Evolutionary conservation across 192 early-diverging fungal genomes (phyloP).

Genomic region (Paraglomus occultum): DNA sequence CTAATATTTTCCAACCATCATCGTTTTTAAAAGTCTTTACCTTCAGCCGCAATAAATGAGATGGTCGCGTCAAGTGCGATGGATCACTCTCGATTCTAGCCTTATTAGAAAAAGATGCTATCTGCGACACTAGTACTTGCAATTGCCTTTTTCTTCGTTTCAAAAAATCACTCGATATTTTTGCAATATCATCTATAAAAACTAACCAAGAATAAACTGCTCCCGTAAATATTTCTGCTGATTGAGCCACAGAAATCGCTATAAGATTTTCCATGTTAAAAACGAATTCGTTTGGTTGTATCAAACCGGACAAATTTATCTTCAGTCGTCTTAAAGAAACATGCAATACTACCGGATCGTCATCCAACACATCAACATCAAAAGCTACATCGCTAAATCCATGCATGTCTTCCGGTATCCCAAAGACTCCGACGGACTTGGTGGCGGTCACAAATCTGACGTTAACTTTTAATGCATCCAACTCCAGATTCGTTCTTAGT

Average conservation of each 20-base stretch:
- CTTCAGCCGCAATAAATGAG: conserved; percentile 60
- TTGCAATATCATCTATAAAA: conserved; percentile 55
- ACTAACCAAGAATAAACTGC: conserved; percentile 66
- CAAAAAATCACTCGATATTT: conserved; percentile 48
- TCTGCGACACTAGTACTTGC: conserved; percentile 52
- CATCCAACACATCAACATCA: conserved; percentile 29
- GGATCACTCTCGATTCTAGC: conserved; percentile 55
- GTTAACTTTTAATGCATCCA: conserved; percentile 53
- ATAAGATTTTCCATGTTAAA: conserved; percentile 44
- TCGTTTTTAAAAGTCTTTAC: conserved; percentile 62
- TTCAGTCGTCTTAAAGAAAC: conserved; percentile 43
- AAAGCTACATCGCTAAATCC: conserved; percentile 43
- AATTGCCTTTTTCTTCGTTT: conserved; percentile 49
- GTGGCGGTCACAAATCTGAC: conserved; percentile 56
- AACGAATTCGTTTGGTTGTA: conserved; percentile 49
- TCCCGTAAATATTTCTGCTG: conserved; percentile 68
- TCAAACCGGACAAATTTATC: conserved; percentile 45
- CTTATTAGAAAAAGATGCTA: conserved; percentile 51
- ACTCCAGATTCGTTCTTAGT: conserved; percentile 51
- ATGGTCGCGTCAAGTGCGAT: conserved; percentile 62
- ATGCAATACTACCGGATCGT: conserved; percentile 53
- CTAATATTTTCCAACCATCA: conserved; percentile 73
- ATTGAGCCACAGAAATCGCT: conserved; percentile 64
- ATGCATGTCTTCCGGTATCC: conserved; percentile 57
- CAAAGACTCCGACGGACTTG: conserved; percentile 46